Percentiles rank a stretch among this genome's conserved stretches.
phyloP scores from a whole-genome alignment of 2,329 filamentous ascomycete species.

The Penicillium sp. region DNA sequence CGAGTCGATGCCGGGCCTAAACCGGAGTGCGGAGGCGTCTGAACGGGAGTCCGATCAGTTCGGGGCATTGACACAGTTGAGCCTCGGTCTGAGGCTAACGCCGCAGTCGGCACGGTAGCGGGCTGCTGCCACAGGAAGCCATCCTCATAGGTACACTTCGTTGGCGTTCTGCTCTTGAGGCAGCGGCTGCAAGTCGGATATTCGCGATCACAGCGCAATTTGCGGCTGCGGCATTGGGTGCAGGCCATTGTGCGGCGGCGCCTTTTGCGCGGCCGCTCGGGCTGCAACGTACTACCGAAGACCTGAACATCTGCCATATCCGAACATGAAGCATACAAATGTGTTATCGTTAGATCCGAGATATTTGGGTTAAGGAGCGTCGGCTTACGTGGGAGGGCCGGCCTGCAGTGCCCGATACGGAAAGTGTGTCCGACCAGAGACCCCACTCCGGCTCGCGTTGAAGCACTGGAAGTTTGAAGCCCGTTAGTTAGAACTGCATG shows the following conservation, averaged over 20 bases:
- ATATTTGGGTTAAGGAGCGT: background rate
- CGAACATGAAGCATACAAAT: background rate
- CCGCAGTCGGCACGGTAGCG: conserved; percentile 30
- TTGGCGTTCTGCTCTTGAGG: conserved; percentile 36
- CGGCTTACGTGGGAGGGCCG: conserved; percentile 12
- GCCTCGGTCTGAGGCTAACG: conserved; percentile 24
- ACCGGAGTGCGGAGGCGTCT: conserved; percentile 32
- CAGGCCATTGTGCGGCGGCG: conserved; percentile 43
- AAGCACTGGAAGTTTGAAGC: no score
- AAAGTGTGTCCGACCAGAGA: conserved; percentile 12
- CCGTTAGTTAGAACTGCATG: no score
- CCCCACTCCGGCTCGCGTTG: no score
- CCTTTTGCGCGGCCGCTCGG: conserved; percentile 36
- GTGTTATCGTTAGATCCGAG: conserved; percentile 3
- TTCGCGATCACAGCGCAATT: conserved; percentile 44
- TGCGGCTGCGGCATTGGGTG: conserved; percentile 42
- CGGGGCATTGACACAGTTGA: conserved; percentile 19
- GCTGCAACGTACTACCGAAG: conserved; percentile 6
- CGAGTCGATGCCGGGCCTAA: conserved; percentile 28
- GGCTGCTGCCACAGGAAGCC: conserved; percentile 42
- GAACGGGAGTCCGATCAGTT: conserved; percentile 22
- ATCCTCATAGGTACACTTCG: conserved; percentile 42
- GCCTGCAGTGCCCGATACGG: conserved; percentile 11
- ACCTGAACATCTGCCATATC: conserved; percentile 13
- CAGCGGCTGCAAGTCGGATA: conserved; percentile 43